A percentile compares a stretch with the other conserved stretches of the same genome.
These are phyloP conservation scores for Cryomyces antarcticus DNA, from an alignment of 495 filamentous ascomycete genomes.

Conservation along the genomic window DNA sequence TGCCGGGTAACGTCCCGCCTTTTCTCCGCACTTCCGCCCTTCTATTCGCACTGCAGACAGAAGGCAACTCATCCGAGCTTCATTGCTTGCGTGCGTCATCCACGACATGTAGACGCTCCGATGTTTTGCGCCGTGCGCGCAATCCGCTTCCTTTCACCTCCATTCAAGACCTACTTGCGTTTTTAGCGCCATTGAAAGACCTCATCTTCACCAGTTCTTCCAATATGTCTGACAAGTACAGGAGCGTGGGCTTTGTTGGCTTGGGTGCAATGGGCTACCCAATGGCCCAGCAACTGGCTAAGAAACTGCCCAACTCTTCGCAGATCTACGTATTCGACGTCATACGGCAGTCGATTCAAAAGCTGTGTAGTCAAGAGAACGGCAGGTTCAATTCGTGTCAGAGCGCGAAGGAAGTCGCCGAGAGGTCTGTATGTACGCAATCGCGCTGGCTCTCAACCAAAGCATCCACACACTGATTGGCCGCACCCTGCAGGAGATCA, in stretches of 20 bases:
- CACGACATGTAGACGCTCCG: too few species aligned
- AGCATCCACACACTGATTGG: not conserved
- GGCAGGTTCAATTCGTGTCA: slow-evolving; percentile 10
- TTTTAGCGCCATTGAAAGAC: too few species aligned
- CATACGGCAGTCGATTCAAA: slow-evolving; percentile 13
- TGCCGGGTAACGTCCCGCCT: too few species aligned
- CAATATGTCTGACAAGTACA: too few species aligned
- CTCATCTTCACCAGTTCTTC: too few species aligned
- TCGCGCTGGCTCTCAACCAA: not conserved
- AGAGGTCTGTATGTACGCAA: slow-evolving; percentile 20
- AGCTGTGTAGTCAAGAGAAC: slow-evolving; percentile 14
- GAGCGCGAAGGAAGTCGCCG: slow-evolving; percentile 22
- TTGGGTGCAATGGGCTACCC: slow-evolving; percentile 28
- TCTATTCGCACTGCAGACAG: too few species aligned
- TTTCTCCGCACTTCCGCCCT: too few species aligned
- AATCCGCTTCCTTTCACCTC: too few species aligned
- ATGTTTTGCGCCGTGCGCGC: too few species aligned
- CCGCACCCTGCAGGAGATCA: slow-evolving; percentile 10
- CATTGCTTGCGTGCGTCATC: too few species aligned
- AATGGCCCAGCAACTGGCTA: slow-evolving; percentile 22
- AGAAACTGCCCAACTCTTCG: slow-evolving; percentile 17
- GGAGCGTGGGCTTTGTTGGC: slow-evolving; percentile 25
- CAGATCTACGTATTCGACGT: slow-evolving; percentile 24
- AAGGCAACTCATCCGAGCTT: too few species aligned
- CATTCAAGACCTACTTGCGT: too few species aligned